phyloP scores from a whole-genome alignment of 164 flowering plant species.

The Nymphaea thermarum region DNA sequence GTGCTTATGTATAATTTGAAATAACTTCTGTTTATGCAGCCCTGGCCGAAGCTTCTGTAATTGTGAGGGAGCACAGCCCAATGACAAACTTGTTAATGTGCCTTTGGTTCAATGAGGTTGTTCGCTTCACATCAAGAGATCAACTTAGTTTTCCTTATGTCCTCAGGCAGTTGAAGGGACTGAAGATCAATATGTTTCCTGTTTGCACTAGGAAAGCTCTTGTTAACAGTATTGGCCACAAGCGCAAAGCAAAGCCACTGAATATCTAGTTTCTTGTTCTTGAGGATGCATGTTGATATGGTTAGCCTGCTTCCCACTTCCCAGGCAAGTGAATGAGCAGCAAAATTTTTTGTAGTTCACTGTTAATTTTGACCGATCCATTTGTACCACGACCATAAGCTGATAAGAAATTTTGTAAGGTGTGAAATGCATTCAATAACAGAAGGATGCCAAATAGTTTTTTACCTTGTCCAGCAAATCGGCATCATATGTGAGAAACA shows the following conservation, averaged over 20 bases:
- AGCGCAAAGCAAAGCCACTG: conserved; percentile 81
- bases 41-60: conserved; percentile 86
- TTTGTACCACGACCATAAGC: too few species aligned
- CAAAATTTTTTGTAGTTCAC: too few species aligned
- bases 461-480: too few species aligned
- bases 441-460: too few species aligned
- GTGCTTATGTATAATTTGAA: background rate
- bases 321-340: too few species aligned
- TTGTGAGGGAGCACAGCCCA: conserved; percentile 78
- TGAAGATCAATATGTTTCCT: conserved; percentile 69
- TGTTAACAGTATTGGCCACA: conserved; percentile 91
- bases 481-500: too few species aligned
- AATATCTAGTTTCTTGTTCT: conserved; percentile 8
- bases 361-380: too few species aligned
- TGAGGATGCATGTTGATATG: background rate
- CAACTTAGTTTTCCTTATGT: conserved; percentile 95
- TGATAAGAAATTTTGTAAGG: too few species aligned
- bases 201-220: conserved; percentile 94
- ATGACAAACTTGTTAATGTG: conserved; percentile 79
- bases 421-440: too few species aligned
- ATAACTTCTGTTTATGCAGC: conserved; percentile 41
- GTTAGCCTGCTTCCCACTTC: too few species aligned
- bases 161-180: conserved; percentile 55
- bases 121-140: conserved; percentile 90
- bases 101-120: conserved; percentile 97